Evolutionary conservation across 1,139 yeast species (phyloP).

Genomic region (Yamadazyma atmosphaerica): DNA sequence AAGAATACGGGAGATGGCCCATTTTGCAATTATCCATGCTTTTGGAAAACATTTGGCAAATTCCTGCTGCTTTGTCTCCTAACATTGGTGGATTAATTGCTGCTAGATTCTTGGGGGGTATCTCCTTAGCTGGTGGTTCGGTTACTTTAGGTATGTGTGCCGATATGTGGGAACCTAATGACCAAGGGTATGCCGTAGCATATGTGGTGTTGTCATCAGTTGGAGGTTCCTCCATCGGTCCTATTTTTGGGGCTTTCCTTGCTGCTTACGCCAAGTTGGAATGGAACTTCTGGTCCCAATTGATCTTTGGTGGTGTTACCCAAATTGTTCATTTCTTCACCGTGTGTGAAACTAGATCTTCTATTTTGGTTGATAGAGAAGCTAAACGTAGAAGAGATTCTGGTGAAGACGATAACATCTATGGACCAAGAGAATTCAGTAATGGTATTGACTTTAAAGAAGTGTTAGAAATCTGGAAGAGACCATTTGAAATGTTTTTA

Average conservation of each 20-base stretch:
- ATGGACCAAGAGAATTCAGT: constrained; percentile 28
- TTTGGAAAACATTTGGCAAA: constrained; percentile 37
- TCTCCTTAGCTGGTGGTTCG: constrained; percentile 38
- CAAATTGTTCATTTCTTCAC: constrained; percentile 29
- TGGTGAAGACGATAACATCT: constrained; percentile 28
- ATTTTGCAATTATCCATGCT: constrained; percentile 33
- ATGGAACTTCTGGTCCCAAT: constrained; percentile 42
- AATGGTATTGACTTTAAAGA: constrained; percentile 21
- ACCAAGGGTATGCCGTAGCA: constrained; percentile 38
- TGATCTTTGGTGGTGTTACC: constrained; percentile 34
- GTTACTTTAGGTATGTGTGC: constrained; percentile 42
- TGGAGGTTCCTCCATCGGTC: constrained; percentile 38
- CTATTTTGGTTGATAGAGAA: constrained; percentile 30
- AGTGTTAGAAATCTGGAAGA: constrained; percentile 27
- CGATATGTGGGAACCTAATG: constrained; percentile 39
- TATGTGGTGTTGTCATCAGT: constrained; percentile 38
- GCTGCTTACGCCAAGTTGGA: constrained; percentile 26
- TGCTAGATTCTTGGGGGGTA: constrained; percentile 30
- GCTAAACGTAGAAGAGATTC: constrained; percentile 31
- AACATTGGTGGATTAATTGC: constrained; percentile 30
- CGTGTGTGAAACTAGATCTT: constrained; percentile 33
- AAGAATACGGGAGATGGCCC: constrained; percentile 39
- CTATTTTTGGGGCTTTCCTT: constrained; percentile 36
- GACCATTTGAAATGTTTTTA: constrained; percentile 38
- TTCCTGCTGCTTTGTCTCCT: constrained; percentile 34